Conservation (phyloP, 2,329 filamentous ascomycete species). For the Metarhizium album region DNA sequence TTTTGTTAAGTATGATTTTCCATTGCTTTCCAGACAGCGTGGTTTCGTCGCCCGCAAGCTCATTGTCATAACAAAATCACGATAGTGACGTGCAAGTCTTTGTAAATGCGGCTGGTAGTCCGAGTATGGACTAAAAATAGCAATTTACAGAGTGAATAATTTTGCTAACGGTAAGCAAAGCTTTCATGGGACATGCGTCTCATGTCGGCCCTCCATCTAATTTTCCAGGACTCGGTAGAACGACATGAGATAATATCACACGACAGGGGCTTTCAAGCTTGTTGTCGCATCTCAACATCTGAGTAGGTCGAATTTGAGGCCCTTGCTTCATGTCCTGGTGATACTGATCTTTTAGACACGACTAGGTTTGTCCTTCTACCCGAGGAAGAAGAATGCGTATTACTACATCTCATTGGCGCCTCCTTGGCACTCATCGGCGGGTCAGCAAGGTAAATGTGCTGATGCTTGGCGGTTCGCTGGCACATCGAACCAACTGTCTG, state of each 20-base stretch:
- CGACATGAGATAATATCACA: not conserved
- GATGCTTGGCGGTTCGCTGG: constrained; percentile 19
- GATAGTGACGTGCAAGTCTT: too few relatives aligned
- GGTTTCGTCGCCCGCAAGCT: too few relatives aligned
- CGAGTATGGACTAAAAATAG: not conserved
- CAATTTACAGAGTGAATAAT: not conserved
- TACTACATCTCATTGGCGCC: not conserved
- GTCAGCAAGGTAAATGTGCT: constrained; percentile 12
- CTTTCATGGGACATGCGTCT: not conserved
- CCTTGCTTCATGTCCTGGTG: not conserved
- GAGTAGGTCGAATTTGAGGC: not conserved
- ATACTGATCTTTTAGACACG: not conserved
- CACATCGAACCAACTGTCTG: constrained; percentile 17
- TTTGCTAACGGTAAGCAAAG: not conserved
- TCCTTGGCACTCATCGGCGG: constrained; percentile 15
- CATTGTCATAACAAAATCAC: too few relatives aligned
- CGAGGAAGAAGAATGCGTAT: not conserved
- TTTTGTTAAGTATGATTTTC: too few relatives aligned
- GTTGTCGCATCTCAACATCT: not conserved
- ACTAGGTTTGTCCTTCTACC: not conserved
- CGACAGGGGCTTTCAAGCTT: not conserved
- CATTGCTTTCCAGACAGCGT: too few relatives aligned
- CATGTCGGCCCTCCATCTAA: too few relatives aligned
- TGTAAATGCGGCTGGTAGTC: too few relatives aligned
- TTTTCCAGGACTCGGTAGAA: not conserved